Evolutionary conservation across 805 yeast species (phyloP).

Genomic region (Cyberlindnera mycetangii): DNA sequence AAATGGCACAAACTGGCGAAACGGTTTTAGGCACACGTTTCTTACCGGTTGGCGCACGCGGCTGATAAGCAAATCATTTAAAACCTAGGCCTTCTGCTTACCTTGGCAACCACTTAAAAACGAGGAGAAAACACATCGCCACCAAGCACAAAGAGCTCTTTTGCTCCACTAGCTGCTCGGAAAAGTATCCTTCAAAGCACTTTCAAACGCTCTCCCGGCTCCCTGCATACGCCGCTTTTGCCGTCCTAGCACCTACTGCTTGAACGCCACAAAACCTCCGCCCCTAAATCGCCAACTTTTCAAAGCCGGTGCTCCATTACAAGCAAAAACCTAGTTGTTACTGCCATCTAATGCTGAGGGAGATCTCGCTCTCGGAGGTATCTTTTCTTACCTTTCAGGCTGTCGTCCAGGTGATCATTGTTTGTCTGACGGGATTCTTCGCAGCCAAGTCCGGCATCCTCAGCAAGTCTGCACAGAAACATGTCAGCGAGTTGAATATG

Average conservation of each 20-base stretch:
- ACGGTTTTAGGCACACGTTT: not conserved
- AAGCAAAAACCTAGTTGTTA: not conserved
- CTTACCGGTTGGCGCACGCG: not conserved
- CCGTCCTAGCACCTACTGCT: too few species aligned
- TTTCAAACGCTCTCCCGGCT: too few species aligned
- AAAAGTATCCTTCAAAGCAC: too few species aligned
- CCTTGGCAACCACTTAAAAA: not conserved
- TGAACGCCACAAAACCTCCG: too few species aligned
- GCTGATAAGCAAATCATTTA: not conserved
- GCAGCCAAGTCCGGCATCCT: conserved; percentile 75
- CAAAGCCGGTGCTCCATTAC: too few species aligned
- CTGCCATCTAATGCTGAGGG: conserved; percentile 11
- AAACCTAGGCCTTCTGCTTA: not conserved
- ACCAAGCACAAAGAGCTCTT: not conserved
- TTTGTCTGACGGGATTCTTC: conserved; percentile 85
- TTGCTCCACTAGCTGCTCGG: too few species aligned
- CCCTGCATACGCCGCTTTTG: too few species aligned
- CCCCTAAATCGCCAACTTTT: too few species aligned
- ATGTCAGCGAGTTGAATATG: conserved; percentile 75
- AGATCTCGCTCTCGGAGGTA: conserved; percentile 24
- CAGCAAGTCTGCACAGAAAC: conserved; percentile 68
- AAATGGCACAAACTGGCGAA: not conserved
- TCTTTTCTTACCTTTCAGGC: conserved; percentile 83
- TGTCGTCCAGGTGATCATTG: conserved; percentile 82
- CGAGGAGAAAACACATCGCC: too few species aligned